Base-by-base conservation (phyloP, 495 filamentous ascomycete genomes). In the Parathielavia appendiculata region DNA sequence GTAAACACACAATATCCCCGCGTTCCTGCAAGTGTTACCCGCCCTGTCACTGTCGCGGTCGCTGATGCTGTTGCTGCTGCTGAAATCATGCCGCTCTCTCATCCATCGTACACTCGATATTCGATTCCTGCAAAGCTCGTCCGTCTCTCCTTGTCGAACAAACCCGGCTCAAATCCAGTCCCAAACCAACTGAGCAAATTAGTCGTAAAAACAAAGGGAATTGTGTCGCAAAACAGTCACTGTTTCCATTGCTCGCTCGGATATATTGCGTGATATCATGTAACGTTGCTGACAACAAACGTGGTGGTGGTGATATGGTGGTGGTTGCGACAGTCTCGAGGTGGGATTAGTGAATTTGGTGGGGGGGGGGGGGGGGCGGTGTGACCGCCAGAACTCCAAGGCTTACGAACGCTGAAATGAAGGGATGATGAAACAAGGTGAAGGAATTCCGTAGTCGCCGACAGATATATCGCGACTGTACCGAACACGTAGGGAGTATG, bases 141-240 rank as follows among this genome's bases (percentile, higher is more conserved):
- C 12, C n/a, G 9, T 22, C 23, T 23, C 22, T 13, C 16, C 16
- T 9, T 19, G 22, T 35, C 23, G 52, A n/a, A 10, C 26, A 34
- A 6, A 20, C 51, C 22, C 20, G 34, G 22, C 22, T 19, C n/a
- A 10, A 17, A 4, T 20, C 51, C 51, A 35, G 14, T 40, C 43
- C 46, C 46, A 49, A 49, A 9, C 36, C 26, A 34, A 47, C 13
- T 47, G 19, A 46, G 23, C 22, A 46, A 38, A 30, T 4, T 17
- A 34, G 51, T 47, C 53, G 53, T 56, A 49, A 38, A 56, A 47
- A 34, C n/a, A 56, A 56, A 47, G 53, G 53, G 19, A 47, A 56
- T 47, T 30, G 8, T 32, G 46, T 19, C 46, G 5, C 4, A 19
- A 9, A 5, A 17, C 14, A 32, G 23, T 49, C 13, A 23, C 22